Evolutionary conservation across 176 grass and related monocot species (phyloP).

Genomic region (Bothriochloa decipiens): DNA sequence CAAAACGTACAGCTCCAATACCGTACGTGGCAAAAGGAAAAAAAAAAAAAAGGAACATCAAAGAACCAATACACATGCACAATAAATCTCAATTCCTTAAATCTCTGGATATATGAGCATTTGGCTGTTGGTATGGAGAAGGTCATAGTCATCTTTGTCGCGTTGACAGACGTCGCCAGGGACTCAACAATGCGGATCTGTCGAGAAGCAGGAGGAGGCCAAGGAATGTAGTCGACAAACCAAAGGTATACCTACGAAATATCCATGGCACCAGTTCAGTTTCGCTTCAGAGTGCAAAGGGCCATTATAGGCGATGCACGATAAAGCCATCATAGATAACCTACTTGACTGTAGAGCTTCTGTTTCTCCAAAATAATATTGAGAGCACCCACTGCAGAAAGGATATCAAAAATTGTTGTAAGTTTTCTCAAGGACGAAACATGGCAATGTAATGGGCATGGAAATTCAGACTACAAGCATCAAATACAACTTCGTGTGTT

Average conservation of each 20-base stretch:
- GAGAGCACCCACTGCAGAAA: constrained; percentile 58
- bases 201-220: constrained; percentile 55
- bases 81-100: neutral
- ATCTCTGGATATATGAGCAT: constrained; percentile 37
- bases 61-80: constrained; percentile 45
- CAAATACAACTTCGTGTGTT: constrained; percentile 13
- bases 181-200: constrained; percentile 46
- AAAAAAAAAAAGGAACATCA: constrained; percentile 1
- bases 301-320: constrained; percentile 15
- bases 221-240: constrained; percentile 54
- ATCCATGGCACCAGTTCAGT: constrained; percentile 35
- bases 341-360: constrained; percentile 50
- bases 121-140: constrained; percentile 22
- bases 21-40: constrained; percentile 1
- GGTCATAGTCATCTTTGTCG: constrained; percentile 31
- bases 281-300: constrained; percentile 32
- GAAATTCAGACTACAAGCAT: neutral
- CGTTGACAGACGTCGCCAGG: constrained; percentile 48
- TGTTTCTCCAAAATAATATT: constrained; percentile 44
- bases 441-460: neutral
- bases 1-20: constrained; percentile 43
- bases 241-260: constrained; percentile 54
- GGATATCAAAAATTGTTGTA: neutral
- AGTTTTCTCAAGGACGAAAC: constrained; percentile 29
- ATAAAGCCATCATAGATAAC: constrained; percentile 19